A percentile compares a stretch with the other conserved stretches of the same genome.
Conservation (phyloP, 2,329 filamentous ascomycete species). For the Fusarium azukiicola region DNA sequence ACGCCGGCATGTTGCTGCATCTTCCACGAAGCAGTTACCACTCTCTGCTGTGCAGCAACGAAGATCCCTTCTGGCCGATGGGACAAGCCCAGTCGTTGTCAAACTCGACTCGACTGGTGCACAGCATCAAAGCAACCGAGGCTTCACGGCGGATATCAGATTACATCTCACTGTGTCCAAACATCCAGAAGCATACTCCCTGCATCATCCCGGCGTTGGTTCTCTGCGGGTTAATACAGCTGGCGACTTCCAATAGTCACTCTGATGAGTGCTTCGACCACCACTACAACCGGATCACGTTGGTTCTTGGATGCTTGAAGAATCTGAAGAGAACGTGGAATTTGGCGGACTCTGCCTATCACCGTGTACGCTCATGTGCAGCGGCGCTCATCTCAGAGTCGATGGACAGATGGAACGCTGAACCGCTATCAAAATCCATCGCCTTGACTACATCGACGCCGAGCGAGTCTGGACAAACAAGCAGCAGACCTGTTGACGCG, state of each 20-base stretch:
- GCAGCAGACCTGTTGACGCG: not conserved
- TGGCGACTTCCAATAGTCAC: conserved; percentile 45
- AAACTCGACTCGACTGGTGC: conserved; percentile 36
- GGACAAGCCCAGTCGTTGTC: conserved; percentile 34
- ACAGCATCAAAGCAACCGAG: conserved; percentile 51
- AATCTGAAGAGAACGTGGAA: conserved; percentile 45
- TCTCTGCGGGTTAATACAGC: conserved; percentile 47
- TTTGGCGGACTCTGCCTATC: conserved; percentile 45
- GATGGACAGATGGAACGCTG: conserved; percentile 49
- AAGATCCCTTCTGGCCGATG: conserved; percentile 35
- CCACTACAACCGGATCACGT: conserved; percentile 47
- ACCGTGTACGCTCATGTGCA: conserved; percentile 42
- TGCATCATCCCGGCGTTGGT: conserved; percentile 44
- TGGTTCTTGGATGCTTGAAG: conserved; percentile 42
- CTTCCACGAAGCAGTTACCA: conserved; percentile 45
- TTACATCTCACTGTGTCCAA: conserved; percentile 44
- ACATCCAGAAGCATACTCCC: conserved; percentile 47
- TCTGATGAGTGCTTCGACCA: conserved; percentile 50
- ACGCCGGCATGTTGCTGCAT: conserved; percentile 49
- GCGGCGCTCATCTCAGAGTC: conserved; percentile 44
- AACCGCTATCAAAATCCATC: conserved; percentile 36
- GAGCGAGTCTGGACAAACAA: conserved; percentile 10
- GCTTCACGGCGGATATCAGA: conserved; percentile 49
- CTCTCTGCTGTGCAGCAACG: conserved; percentile 28
- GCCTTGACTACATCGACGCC: conserved; percentile 8